Base-by-base conservation (phyloP, 1,284 basidiomycete species). In the Omphalotus olearius region DNA sequence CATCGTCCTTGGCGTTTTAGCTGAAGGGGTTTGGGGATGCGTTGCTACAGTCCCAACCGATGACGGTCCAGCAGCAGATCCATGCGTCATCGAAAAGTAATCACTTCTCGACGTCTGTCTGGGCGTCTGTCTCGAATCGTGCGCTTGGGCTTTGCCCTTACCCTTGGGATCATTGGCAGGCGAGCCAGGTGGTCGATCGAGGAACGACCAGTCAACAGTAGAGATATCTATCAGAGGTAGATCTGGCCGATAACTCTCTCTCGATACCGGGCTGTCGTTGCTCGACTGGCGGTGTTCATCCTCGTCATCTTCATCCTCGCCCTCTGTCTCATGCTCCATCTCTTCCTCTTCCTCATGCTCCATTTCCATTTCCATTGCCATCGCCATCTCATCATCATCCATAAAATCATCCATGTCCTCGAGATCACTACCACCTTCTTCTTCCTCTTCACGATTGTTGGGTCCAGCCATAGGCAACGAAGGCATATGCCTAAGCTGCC, bases 401-500 rank as follows among this genome's bases (percentile, higher is more conserved):
- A 23, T 23, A 5, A 23, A 23, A 5, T 23, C 23, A 23, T 58
- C 53, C 4, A 60, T 63, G 26, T 52, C 28, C 25, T 55, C 35
- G 52, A 62, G 53, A 30, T 23, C 23, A 23, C 23, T 23, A 5
- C 58, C 57, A 14, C 62, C 64, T n/a, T 66, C 69, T n/a, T 69
- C 64, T 23, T 69, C 72, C 6, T 66, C 62, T 10, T 66, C 66
- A n/a, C 7, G 11, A 23, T 47, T 37, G 26, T 57, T 61, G 3
- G 71, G 69, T 6, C 78, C 78, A 46, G 73, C 68, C 66, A 71
- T 70, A 20, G 73, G 73, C 47, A 83, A 59, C 20, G 70, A 67
- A 28, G 71, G 71, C 66, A 73, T 70, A 36, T 57, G 65, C 26
- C 63, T 62, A 51, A 72, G 53, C 2, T 64, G 57, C 6, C 47